phyloP scores from a whole-genome alignment of 208 protist genomes.

The Leishmania guyanensis region DNA sequence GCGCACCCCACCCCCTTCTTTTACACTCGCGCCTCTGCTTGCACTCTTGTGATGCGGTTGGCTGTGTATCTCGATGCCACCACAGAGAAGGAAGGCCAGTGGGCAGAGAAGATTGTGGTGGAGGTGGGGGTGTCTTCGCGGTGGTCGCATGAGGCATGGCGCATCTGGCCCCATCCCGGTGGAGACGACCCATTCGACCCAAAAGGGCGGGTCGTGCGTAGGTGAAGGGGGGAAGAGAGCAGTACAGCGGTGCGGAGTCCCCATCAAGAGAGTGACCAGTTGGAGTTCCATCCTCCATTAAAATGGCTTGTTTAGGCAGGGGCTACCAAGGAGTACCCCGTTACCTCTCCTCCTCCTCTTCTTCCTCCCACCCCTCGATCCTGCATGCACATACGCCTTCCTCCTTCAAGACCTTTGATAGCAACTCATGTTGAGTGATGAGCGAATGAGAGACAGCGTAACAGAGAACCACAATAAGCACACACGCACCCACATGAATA shows the following conservation, averaged over 20 bases:
- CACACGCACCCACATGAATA: not conserved
- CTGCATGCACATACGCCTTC: not conserved
- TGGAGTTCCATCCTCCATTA: too few relatives aligned
- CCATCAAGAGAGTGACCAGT: not conserved
- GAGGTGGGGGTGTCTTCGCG: not conserved
- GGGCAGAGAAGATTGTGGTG: not conserved
- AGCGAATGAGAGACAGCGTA: not conserved
- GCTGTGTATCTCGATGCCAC: too few relatives aligned
- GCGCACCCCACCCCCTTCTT: too few relatives aligned
- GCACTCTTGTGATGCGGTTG: too few relatives aligned
- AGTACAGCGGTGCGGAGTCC: not conserved
- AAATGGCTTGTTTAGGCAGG: too few relatives aligned
- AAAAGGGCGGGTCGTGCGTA: not conserved
- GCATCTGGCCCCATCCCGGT: not conserved
- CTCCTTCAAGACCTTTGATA: not conserved
- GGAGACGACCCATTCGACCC: not conserved
- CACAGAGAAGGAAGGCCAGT: too few relatives aligned
- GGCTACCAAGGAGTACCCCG: too few relatives aligned
- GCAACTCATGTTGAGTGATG: not conserved
- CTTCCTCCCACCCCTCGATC: not conserved
- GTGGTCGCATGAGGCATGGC: not conserved
- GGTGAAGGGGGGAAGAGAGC: not conserved
- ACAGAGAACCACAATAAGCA: not conserved
- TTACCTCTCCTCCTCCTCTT: too few relatives aligned
- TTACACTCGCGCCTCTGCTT: too few relatives aligned